A percentile compares a stretch with the other conserved stretches of the same genome.
Evolutionary conservation across 257 asterid genomes (phyloP).

Genomic region (Buddleja alternifolia): DNA sequence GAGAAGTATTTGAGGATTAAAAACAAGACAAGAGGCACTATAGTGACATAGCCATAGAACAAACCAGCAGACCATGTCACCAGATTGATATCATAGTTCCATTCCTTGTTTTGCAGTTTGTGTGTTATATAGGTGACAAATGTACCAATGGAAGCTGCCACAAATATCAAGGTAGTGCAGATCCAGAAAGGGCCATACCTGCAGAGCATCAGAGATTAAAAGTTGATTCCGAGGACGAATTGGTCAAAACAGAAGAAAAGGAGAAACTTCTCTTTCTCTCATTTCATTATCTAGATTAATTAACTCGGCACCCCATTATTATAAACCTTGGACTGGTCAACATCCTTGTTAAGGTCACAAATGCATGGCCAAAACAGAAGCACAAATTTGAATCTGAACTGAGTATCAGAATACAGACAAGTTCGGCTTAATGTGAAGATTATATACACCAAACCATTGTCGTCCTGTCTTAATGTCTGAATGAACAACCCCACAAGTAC

Average conservation of each 20-base stretch:
- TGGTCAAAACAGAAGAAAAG: background rate
- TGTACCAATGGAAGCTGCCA: slow-evolving; percentile 96
- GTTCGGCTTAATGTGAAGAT: slow-evolving; percentile 4
- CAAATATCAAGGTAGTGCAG: slow-evolving; percentile 94
- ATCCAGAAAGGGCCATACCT: slow-evolving; percentile 99
- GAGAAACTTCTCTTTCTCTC: slow-evolving; percentile 9
- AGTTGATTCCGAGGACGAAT: background rate
- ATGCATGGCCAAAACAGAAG: slow-evolving; percentile 1
- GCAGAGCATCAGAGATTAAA: slow-evolving; percentile 19
- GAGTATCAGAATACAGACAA: slow-evolving; percentile 3
- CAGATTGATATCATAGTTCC: slow-evolving; percentile 85
- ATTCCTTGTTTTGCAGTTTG: slow-evolving; percentile 80
- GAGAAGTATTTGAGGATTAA: slow-evolving; percentile 93
- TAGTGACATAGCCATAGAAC: slow-evolving; percentile 86
- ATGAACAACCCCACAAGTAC: background rate
- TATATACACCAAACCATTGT: background rate
- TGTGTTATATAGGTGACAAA: slow-evolving; percentile 88
- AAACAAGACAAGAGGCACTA: slow-evolving; percentile 83
- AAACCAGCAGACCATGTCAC: slow-evolving; percentile 97
- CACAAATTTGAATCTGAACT: slow-evolving; percentile 14
- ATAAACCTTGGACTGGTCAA: background rate
- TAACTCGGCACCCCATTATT: background rate
- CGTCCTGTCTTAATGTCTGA: background rate
- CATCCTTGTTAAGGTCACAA: slow-evolving; percentile 14
- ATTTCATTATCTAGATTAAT: background rate